Evolutionary conservation across 169 alveolate genomes (phyloP).

Genomic region (Cardiosporidium cionae): DNA sequence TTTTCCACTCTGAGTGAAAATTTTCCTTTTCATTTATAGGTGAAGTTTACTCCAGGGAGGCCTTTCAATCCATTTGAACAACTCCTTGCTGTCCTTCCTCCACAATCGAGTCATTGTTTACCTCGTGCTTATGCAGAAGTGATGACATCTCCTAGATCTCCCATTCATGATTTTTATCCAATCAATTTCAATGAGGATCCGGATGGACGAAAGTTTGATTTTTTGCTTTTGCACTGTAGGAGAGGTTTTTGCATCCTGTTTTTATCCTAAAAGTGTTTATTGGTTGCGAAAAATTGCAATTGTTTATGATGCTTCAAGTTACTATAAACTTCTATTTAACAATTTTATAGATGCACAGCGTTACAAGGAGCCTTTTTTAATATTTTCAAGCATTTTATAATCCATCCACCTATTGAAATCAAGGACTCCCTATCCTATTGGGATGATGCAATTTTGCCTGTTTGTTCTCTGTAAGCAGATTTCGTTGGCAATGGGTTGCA

Average conservation of each 20-base stretch:
- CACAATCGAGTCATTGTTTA: slow-evolving; percentile 54
- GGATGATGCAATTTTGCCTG: no score
- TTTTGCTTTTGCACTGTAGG: no score
- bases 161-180: slow-evolving; percentile 73
- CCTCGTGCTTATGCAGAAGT: slow-evolving; percentile 20
- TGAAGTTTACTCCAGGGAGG: slow-evolving; percentile 41
- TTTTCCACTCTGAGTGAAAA: background rate
- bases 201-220: slow-evolving; percentile 43
- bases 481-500: slow-evolving; percentile 48
- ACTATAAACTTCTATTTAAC: no score
- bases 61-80: slow-evolving; percentile 94
- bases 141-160: slow-evolving; percentile 30
- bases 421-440: no score
- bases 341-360: no score
- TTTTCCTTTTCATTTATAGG: background rate
- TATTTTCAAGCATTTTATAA: no score
- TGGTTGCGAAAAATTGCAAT: no score
- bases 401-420: no score
- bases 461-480: slow-evolving; percentile 1
- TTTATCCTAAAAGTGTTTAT: no score
- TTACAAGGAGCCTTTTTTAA: no score
- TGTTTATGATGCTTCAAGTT: no score
- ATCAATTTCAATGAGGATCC: slow-evolving; percentile 57
- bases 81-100: slow-evolving; percentile 93
- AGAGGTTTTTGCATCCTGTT: no score